Evolutionary conservation across 202 grass and related monocot species (phyloP), one percentile per base, ranked within the genome.

Genomic region (Brachypodium distachyon): DNA sequence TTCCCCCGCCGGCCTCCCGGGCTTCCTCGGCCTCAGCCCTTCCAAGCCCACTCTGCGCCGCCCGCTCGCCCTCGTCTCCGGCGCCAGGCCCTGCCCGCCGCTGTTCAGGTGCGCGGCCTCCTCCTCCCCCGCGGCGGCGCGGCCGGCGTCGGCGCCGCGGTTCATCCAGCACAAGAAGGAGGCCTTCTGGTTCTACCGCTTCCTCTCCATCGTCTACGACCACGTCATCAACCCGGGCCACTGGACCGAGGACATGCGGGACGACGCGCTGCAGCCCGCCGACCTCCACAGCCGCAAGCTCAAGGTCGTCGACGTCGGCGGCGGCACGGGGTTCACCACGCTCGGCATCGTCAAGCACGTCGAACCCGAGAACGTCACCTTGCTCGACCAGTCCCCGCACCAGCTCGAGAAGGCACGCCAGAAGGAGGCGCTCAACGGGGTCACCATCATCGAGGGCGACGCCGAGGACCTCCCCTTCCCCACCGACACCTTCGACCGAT

Each of bases 111-210:
- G 81, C 89, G 79, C 13, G 80, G 72, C 43, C 36, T 54, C 90
- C 12, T 92, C 90, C 1, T 71, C 90, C 14, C 17, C 89, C 0
- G 54, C 61, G 0, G 12, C 52, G 3, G 37, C 79, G 27, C 52
- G 92, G 28, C 83, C 96, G 4, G 46, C 77, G 1, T 76, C 83
- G 7, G 85, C 89, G 62, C 89, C 92, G 48, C 86, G 96, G 26
- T 99, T 99, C 83, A 99, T 99, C 73, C 92, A 99, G 82, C 96
- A 96, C 92, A 99, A 99, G 78, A 87, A 99, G 87, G 92, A 99
- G 86, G 96, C 96, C 28, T 93, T 99, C 81, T 99, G 96, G 96
- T 99, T 99, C 87, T 99, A 99, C 64, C 84, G 89, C 17, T 93
- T 99, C 71, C 85, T 99, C 50, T 99, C 96, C 55, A 90, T 99